A percentile compares a stretch with the other conserved stretches of the same genome.
These are phyloP conservation scores for Psidium friedrichsthalianum DNA, from an alignment of 345 rosid species.

Conservation along the genomic window DNA sequence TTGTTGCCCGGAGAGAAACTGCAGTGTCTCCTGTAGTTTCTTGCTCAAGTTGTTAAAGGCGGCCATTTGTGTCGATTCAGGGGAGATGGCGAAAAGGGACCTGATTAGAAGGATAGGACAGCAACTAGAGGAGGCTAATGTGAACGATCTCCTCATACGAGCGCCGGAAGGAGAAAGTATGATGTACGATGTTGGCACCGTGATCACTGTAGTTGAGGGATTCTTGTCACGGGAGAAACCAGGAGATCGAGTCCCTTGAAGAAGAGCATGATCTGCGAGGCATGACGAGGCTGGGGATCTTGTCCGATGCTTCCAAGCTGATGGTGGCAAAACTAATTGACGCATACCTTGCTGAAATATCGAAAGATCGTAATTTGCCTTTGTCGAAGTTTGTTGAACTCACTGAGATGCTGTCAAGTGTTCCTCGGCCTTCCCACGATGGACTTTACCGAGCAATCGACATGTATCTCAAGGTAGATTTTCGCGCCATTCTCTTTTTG, in stretches of 20 bases:
- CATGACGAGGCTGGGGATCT: slow-evolving; percentile 34
- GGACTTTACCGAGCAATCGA: slow-evolving; percentile 79
- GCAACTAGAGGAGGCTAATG: slow-evolving; percentile 74
- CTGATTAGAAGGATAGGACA: slow-evolving; percentile 52
- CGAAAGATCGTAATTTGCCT: slow-evolving; percentile 60
- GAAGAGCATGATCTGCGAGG: slow-evolving; percentile 26
- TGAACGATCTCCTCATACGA: slow-evolving; percentile 48
- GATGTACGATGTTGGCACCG: slow-evolving; percentile 52
- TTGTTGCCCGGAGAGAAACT: slow-evolving; percentile 56
- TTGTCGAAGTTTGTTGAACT: slow-evolving; percentile 46
- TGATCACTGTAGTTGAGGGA: slow-evolving; percentile 43
- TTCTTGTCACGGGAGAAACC: slow-evolving; percentile 45
- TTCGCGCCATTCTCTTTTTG: not conserved
- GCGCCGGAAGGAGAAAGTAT: slow-evolving; percentile 36
- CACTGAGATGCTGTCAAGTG: slow-evolving; percentile 49
- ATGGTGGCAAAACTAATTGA: slow-evolving; percentile 76
- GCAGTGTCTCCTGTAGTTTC: slow-evolving; percentile 66
- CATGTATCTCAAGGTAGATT: slow-evolving; percentile 64
- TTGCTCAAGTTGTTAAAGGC: slow-evolving; percentile 74
- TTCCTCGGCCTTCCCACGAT: slow-evolving; percentile 72
- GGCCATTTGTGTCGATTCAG: slow-evolving; percentile 39
- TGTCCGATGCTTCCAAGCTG: slow-evolving; percentile 76
- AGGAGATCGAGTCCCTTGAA: slow-evolving; percentile 28
- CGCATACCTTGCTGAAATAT: slow-evolving; percentile 66
- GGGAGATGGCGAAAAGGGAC: slow-evolving; percentile 29